Percentiles rank a stretch among this genome's conserved stretches.
These are phyloP conservation scores for Mycocentrospora acerina DNA, from an alignment of 2,329 filamentous ascomycete species.

Conservation along the genomic window DNA sequence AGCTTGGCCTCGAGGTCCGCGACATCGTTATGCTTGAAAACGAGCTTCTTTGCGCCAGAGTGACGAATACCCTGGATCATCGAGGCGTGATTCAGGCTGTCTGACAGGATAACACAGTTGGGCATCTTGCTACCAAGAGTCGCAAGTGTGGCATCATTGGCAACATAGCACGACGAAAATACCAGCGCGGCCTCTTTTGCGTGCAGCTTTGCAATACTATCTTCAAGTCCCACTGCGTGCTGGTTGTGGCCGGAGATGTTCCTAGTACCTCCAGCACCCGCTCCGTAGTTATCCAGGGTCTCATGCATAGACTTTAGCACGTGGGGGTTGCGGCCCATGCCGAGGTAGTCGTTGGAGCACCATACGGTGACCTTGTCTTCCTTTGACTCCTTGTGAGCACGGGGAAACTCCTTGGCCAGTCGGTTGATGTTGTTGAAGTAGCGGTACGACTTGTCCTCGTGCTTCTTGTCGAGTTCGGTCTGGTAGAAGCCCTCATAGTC, in stretches of 20 bases:
- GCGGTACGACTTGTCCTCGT: conserved; percentile 98
- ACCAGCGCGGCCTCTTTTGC: conserved; percentile 90
- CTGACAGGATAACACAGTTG: conserved; percentile 95
- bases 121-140: conserved; percentile 97
- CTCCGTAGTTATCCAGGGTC: conserved; percentile 90
- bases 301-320: conserved; percentile 92
- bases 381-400: conserved; percentile 81
- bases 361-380: conserved; percentile 93
- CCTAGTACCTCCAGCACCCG: conserved; percentile 90
- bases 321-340: conserved; percentile 89
- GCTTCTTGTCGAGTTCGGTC: conserved; percentile 92
- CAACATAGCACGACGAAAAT: conserved; percentile 97
- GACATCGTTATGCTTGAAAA: conserved; percentile 99
- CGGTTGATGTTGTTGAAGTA: conserved; percentile 99
- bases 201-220: conserved; percentile 80
- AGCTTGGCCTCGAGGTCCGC: conserved; percentile 89
- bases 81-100: conserved; percentile 95
- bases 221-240: conserved; percentile 84
- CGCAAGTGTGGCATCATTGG: conserved; percentile 94
- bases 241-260: conserved; percentile 98
- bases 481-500: conserved; percentile 91
- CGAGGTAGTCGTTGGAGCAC: conserved; percentile 99
- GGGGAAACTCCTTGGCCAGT: conserved; percentile 91
- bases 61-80: conserved; percentile 99
- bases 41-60: conserved; percentile 93